Evolutionary conservation across 208 protist genomes (phyloP).

Genomic region (Crithidia thermophila): DNA sequence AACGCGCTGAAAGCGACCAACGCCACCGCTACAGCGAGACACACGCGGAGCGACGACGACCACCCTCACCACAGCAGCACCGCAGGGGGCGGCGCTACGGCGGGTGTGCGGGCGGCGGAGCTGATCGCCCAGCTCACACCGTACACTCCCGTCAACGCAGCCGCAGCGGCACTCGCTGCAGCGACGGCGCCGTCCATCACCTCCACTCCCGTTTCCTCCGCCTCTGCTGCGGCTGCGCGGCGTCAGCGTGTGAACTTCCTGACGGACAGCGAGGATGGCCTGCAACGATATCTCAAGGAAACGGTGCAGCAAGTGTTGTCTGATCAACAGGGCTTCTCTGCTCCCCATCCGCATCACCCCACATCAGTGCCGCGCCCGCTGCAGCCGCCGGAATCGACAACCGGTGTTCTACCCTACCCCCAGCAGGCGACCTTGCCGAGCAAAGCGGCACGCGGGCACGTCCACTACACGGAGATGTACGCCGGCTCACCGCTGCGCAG

Average conservation of each 20-base stretch:
- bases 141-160: background rate
- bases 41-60: no score
- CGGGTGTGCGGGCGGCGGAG: slow-evolving; percentile 14
- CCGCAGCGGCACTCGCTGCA: background rate
- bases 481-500: slow-evolving; percentile 1
- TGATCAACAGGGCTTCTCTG: background rate
- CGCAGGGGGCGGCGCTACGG: background rate
- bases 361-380: background rate
- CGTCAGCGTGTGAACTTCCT: background rate
- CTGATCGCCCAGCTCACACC: slow-evolving; percentile 8
- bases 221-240: background rate
- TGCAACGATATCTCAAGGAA: slow-evolving; percentile 31
- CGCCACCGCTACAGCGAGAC: no score
- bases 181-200: background rate
- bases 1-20: no score
- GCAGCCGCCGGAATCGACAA: no score
- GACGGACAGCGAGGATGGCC: slow-evolving; percentile 1
- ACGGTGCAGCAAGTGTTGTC: slow-evolving; percentile 29
- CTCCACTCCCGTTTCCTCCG: slow-evolving; percentile 1
- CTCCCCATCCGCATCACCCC: background rate
- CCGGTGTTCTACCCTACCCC: no score
- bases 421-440: no score
- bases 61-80: background rate
- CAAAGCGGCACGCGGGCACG: slow-evolving; percentile 2
- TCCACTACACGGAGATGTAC: slow-evolving; percentile 13